Base-by-base conservation (phyloP, 2,329 filamentous ascomycete species). In the Mariannaea sp. region DNA sequence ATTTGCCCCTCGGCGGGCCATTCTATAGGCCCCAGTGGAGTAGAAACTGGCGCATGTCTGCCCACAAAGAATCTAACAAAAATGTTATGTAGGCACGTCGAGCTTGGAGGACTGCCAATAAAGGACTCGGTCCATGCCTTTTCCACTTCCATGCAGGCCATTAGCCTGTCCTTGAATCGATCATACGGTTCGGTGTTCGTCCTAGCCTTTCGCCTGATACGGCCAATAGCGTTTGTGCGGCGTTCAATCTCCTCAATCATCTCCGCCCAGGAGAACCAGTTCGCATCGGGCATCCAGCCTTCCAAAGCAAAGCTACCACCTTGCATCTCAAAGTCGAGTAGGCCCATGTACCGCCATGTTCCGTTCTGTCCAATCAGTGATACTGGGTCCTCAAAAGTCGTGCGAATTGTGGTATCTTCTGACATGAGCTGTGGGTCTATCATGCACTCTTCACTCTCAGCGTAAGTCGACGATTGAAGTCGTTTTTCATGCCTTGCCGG, bases 111-210 rank as follows among this genome's bases (percentile, higher is more conserved):
- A 7, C 62, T 59, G 7, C 56, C 58, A 12, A 62, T 50, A 38
- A 71, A 71, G 3, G 54, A 60, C 10, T 65, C 53, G 1, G 53
- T 49, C 62, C 67, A 67, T 19, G 75, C 75, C 44, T 75, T 65
- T 59, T 84, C 81, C 73, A 80, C 77, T 14, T 69, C 69, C 26
- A 73, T 68, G 43, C 77, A 79, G 7, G 71, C 71, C 24, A 73
- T 70, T 32, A 80, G 13, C n/a, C 55, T 63, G 32, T 58, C 52
- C 19, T 58, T 29, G 24, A 73, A 70, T 5, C 48, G 53, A 16
- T 58, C 48, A 39, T 67, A 49, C 7, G 49, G 49, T 24, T 45
- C 53, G n/a, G 53, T 35, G 7, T 39, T 36, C 5, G 44, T 38
- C 22, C 52, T 43, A 1, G 35, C 35, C 24, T 53, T 49, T n/a